Evolutionary conservation across 1,284 basidiomycete species (phyloP).

Genomic region (Earliella scabrosa): DNA sequence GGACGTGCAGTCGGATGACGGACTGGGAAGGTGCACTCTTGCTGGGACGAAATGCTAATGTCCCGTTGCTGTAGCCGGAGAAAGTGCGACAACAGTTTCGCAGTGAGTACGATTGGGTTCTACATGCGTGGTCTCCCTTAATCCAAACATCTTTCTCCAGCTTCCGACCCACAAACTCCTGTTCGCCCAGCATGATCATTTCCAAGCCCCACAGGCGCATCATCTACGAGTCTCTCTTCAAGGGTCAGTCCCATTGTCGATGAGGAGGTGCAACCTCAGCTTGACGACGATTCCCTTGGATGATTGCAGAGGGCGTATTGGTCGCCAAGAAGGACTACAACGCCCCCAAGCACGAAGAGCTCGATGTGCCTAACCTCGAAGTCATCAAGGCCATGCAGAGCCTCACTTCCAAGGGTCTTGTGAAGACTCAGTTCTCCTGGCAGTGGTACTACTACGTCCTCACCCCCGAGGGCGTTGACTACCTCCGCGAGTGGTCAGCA

Average conservation of each 20-base stretch:
- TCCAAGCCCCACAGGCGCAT: slow-evolving; percentile 81
- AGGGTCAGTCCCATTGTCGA: slow-evolving; percentile 62
- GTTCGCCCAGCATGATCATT: slow-evolving; percentile 81
- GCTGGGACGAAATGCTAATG: slow-evolving; percentile 28
- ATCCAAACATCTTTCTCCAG: slow-evolving; percentile 26
- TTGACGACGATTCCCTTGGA: slow-evolving; percentile 1
- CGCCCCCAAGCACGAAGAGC: slow-evolving; percentile 95
- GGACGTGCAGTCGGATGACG: slow-evolving; percentile 31
- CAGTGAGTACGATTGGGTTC: slow-evolving; percentile 32
- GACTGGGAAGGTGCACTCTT: slow-evolving; percentile 6
- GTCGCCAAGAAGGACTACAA: slow-evolving; percentile 99
- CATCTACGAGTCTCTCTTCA: slow-evolving; percentile 99
- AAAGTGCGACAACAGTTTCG: slow-evolving; percentile 38
- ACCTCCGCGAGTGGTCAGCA: slow-evolving; percentile 88
- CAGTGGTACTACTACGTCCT: slow-evolving; percentile 96
- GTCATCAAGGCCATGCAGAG: slow-evolving; percentile 99
- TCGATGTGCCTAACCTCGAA: slow-evolving; percentile 96
- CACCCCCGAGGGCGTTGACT: slow-evolving; percentile 94
- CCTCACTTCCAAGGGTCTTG: slow-evolving; percentile 92
- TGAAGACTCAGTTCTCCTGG: slow-evolving; percentile 99
- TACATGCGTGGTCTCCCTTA: neutral
- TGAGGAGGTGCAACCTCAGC: neutral
- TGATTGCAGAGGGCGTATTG: slow-evolving; percentile 86
- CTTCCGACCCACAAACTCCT: slow-evolving; percentile 44
- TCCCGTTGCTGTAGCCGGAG: slow-evolving; percentile 33